Base-by-base conservation (phyloP, 345 rosid species). In the Litchi chinensis region DNA sequence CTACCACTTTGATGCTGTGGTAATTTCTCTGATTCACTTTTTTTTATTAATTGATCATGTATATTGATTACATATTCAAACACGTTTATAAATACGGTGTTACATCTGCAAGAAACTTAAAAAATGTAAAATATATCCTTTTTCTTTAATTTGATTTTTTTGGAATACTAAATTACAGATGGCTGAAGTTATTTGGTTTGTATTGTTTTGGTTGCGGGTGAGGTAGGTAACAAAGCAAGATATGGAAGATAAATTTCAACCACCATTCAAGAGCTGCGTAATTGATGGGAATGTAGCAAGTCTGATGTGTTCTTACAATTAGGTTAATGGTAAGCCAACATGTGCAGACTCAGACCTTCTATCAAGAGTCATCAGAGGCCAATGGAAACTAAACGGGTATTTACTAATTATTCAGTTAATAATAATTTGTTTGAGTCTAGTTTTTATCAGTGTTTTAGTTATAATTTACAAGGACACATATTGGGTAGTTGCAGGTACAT, bases 211-310 rank as follows among this genome's bases (percentile, higher is more conserved):
- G 10, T 71, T 67, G 18, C 63, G 73, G 77, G 16, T 66, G 79
- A 64, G 76, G 76, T 80, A 95, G 99, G 99, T 95, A 65, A 93
- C 92, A 21, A 79, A 94, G 79, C 98, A 96, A 79, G 99, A 96
- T 77, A 3, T 96, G 92, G 97, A 92, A 79, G 99, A 96, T 75
- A 96, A 97, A 5, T 96, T 88, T 77, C 99, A 94, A 81, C 98
- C 98, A 76, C 99, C 99, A 28, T 96, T 96, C 87, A 90, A 94
- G 83, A 96, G 97, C 18, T 94, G 99, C 76, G 98, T 96, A 5
- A n/a, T 89, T 59, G 99, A 96, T 72, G 99, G 99, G 56, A 93
- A 96, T 80, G 99, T 94, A 39, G 97, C 97, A 0, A 94, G 99
- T 86, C 97, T 96, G 40, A 96, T 96, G 99, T 96, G 98, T 76